Conservation (phyloP, 225 moss, liverwort and hornwort genomes). For the Lunularia cruciata region DNA sequence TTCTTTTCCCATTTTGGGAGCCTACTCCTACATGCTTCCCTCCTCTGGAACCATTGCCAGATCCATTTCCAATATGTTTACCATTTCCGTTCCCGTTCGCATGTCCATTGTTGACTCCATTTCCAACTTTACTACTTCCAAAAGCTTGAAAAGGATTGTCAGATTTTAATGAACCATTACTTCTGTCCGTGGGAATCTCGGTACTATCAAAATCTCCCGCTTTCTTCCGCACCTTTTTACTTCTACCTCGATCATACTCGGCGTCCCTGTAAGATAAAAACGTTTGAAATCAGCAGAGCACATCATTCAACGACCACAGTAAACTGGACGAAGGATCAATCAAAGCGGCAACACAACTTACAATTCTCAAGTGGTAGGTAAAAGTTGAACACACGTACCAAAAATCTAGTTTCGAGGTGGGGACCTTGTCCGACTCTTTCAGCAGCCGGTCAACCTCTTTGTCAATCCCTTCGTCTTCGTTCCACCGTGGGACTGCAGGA, state of each 20-base stretch:
- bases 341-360: no score
- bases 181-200: neutral
- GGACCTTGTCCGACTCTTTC: conserved; percentile 19
- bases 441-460: conserved; percentile 37
- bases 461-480: conserved; percentile 20
- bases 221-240: conserved; percentile 46
- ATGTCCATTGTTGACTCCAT: conserved; percentile 11
- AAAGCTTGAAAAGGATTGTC: conserved; percentile 45
- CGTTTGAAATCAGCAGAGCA: neutral
- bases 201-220: neutral
- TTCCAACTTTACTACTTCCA: conserved; percentile 21
- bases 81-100: conserved; percentile 28
- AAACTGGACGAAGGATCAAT: no score
- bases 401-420: conserved; percentile 25
- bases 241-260: conserved; percentile 52
- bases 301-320: no score
- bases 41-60: conserved; percentile 32
- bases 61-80: conserved; percentile 29
- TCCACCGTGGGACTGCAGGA: conserved; percentile 44
- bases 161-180: conserved; percentile 17
- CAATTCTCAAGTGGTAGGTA: no score
- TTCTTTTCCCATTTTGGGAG: conserved; percentile 13
- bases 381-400: no score
- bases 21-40: conserved; percentile 30
- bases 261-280: conserved; percentile 36